These are phyloP conservation scores for Pestalotiopsis sp. DNA, from an alignment of 2,329 filamentous ascomycete genomes.

Conservation along the genomic window DNA sequence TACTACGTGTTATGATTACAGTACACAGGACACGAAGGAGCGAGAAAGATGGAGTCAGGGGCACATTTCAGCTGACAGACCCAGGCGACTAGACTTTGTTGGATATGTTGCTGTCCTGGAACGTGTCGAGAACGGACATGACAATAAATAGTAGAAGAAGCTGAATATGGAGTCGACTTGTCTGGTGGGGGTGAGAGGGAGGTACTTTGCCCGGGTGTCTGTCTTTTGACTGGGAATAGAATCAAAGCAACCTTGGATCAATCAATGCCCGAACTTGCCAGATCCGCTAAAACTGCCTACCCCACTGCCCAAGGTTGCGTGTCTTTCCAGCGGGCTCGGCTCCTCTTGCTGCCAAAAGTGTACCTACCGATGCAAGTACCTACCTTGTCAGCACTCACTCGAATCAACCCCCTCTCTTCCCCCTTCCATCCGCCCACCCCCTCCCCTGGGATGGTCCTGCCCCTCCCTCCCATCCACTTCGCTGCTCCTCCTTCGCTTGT, in stretches of 20 bases:
- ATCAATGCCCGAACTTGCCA: neutral
- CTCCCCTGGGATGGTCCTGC: neutral
- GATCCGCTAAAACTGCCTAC: neutral
- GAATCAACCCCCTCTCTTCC: neutral
- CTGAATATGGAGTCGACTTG: neutral
- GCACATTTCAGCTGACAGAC: neutral
- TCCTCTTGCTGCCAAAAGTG: neutral
- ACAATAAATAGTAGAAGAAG: neutral
- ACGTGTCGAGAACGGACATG: neutral
- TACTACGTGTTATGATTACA: neutral
- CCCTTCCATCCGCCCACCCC: neutral
- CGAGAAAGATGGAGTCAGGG: neutral
- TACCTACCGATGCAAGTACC: neutral
- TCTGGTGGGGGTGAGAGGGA: neutral
- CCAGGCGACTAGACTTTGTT: neutral
- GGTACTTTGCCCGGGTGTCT: neutral
- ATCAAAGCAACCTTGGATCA: neutral
- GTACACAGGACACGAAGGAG: neutral
- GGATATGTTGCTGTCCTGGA: neutral
- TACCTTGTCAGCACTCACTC: neutral
- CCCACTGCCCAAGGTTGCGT: neutral
- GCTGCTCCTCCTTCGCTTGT: constrained; percentile 9
- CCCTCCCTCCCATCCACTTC: neutral
- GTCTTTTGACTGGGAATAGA: neutral
- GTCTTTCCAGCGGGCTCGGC: neutral